Evolutionary conservation across 139 green algal genomes (phyloP).

Genomic region (Nannochloris sp.): DNA sequence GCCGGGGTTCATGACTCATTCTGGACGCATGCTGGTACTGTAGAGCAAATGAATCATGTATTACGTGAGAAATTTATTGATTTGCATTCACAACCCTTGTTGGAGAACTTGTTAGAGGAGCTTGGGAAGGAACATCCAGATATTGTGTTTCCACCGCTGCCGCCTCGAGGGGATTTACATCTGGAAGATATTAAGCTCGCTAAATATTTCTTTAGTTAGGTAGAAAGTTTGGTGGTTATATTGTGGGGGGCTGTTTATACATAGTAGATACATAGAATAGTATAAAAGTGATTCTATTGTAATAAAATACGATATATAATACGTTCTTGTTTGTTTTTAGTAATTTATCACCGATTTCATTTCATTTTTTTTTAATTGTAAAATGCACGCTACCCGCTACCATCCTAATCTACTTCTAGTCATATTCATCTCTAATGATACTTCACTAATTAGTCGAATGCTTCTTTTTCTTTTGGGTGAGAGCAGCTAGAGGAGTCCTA

Average conservation of each 20-base stretch:
- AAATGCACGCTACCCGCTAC: no score
- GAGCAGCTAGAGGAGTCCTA: no score
- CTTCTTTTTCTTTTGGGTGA: no score
- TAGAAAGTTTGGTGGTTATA: not conserved
- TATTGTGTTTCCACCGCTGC: conserved; percentile 56
- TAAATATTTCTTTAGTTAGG: conserved; percentile 82
- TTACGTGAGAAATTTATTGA: conserved; percentile 83
- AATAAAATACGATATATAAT: no score
- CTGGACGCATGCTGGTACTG: conserved; percentile 89
- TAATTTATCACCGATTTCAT: no score
- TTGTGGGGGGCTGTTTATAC: no score
- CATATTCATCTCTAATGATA: no score
- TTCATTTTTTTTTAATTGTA: not conserved
- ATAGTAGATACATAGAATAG: no score
- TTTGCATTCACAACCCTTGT: conserved; percentile 73
- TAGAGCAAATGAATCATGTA: conserved; percentile 68
- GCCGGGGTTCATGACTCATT: conserved; percentile 97
- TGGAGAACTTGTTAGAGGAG: conserved; percentile 63
- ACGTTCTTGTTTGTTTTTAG: no score
- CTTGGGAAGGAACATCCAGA: conserved; percentile 42
- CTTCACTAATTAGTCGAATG: no score
- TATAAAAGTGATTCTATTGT: no score
- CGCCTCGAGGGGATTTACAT: conserved; percentile 57
- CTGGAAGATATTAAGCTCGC: conserved; percentile 54
- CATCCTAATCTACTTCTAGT: no score